Evolutionary conservation across 345 rosid genomes (phyloP).

Genomic region (Gossypium sturtianum): DNA sequence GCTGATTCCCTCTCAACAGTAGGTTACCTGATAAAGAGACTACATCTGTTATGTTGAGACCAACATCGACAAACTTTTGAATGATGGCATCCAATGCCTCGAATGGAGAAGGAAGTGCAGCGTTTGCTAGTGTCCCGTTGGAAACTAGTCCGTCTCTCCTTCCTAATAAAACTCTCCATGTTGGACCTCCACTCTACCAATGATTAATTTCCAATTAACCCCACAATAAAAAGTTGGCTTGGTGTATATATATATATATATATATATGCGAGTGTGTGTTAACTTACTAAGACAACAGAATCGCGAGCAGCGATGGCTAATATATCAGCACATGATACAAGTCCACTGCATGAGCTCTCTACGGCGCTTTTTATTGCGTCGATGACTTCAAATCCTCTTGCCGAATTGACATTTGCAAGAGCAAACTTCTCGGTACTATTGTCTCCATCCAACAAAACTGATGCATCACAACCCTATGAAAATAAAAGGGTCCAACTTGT

Average conservation of each 20-base stretch:
- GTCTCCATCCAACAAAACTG: slow-evolving; percentile 34
- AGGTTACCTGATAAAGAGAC: slow-evolving; percentile 58
- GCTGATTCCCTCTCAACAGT: too few species aligned
- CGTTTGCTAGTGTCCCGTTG: slow-evolving; percentile 49
- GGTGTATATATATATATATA: neutral
- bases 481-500: too few species aligned
- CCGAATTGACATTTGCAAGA: slow-evolving; percentile 13
- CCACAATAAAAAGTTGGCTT: neutral
- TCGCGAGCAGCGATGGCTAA: slow-evolving; percentile 69
- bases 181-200: slow-evolving; percentile 74
- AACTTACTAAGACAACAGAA: slow-evolving; percentile 56
- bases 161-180: slow-evolving; percentile 65
- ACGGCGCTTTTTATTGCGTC: slow-evolving; percentile 52
- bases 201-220: neutral
- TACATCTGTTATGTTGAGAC: slow-evolving; percentile 53
- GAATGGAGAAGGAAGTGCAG: slow-evolving; percentile 54
- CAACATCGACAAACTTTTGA: slow-evolving; percentile 47
- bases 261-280: neutral
- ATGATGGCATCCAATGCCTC: slow-evolving; percentile 40
- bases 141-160: slow-evolving; percentile 68
- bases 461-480: slow-evolving; percentile 30
- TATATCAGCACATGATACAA: slow-evolving; percentile 74
- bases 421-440: slow-evolving; percentile 23
- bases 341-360: slow-evolving; percentile 60
- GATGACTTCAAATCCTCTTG: slow-evolving; percentile 27